phyloP scores from a whole-genome alignment of 345 rosid species.

The Rubroshorea leprosula region DNA sequence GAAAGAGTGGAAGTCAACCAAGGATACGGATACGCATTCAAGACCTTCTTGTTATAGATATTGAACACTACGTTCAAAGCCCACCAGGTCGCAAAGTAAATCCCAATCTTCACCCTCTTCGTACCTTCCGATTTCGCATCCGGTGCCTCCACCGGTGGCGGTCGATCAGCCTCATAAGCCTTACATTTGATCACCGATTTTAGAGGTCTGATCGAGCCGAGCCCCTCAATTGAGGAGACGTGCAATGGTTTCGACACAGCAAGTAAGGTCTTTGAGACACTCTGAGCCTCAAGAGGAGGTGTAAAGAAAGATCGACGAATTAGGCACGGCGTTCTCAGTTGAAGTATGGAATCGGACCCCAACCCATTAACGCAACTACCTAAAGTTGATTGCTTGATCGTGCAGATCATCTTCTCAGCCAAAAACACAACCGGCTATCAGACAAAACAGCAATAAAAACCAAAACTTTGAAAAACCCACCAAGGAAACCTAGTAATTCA shows the following conservation, averaged over 20 bases:
- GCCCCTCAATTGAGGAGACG: constrained; percentile 36
- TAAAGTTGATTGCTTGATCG: constrained; percentile 29
- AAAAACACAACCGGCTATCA: background rate
- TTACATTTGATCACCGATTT: constrained; percentile 45
- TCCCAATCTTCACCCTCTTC: constrained; percentile 62
- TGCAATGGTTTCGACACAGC: constrained; percentile 59
- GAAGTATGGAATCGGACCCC: constrained; percentile 25
- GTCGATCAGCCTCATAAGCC: constrained; percentile 79
- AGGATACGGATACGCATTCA: constrained; percentile 94
- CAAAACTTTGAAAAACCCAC: background rate
- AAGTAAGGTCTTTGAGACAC: constrained; percentile 23
- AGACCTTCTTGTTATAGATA: constrained; percentile 92
- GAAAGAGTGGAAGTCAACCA: constrained; percentile 98
- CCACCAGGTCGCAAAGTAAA: constrained; percentile 98
- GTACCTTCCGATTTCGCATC: constrained; percentile 46
- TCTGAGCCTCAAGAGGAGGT: constrained; percentile 27
- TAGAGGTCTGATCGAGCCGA: constrained; percentile 20
- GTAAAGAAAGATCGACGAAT: constrained; percentile 32
- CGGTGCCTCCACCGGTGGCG: constrained; percentile 46
- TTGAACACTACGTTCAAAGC: constrained; percentile 92
- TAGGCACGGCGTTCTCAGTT: constrained; percentile 20
- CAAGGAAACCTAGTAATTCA: constrained; percentile 4
- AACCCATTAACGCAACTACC: constrained; percentile 32
- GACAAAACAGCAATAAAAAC: constrained; percentile 3
- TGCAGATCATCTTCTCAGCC: constrained; percentile 34